These are phyloP conservation scores for Cylindrotheca fusiformis DNA, from an alignment of 108 stramenopile genomes.

Conservation along the genomic window DNA sequence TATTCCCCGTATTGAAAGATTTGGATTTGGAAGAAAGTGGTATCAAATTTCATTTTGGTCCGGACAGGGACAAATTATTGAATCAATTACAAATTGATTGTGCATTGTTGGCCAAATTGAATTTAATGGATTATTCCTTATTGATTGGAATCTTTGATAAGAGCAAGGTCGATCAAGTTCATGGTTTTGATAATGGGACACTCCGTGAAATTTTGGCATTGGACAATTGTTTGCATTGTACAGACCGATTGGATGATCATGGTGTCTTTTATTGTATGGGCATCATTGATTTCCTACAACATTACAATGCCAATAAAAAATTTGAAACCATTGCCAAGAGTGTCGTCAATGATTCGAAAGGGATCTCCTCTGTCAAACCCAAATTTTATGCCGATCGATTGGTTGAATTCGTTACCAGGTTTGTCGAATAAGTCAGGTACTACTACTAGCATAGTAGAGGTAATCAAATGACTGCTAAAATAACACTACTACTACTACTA, in stretches of 20 bases:
- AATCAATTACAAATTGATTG: not conserved
- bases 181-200: not conserved
- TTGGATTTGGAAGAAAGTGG: not conserved
- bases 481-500: no score
- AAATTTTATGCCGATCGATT: not conserved
- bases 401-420: not conserved
- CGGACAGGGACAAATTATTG: not conserved
- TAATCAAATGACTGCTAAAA: no score
- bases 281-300: not conserved
- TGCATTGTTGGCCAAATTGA: not conserved
- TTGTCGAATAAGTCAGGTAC: not conserved
- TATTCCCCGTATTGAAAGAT: not conserved
- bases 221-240: not conserved
- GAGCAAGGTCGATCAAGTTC: not conserved
- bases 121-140: not conserved
- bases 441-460: no score
- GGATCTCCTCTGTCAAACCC: not conserved
- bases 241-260: not conserved
- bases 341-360: not conserved
- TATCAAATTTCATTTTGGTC: not conserved
- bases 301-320: not conserved
- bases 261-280: not conserved
- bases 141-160: not conserved
- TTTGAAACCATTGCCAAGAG: not conserved
- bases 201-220: not conserved